These are phyloP conservation scores for Monosporascus cannonballus DNA, from an alignment of 2,329 filamentous ascomycete species.

Conservation along the genomic window DNA sequence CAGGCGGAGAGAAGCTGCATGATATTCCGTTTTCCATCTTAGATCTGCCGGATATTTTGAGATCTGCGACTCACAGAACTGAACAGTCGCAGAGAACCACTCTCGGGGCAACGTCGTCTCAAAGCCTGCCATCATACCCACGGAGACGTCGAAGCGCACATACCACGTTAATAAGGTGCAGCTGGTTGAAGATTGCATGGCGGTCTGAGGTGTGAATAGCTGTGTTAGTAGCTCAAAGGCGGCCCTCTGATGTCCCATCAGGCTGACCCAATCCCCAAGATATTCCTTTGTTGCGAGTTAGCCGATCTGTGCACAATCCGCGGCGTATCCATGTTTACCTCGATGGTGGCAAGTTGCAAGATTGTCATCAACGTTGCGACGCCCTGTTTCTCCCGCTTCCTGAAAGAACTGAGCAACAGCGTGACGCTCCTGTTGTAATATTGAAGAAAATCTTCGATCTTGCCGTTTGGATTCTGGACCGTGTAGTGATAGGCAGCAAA, in stretches of 20 bases:
- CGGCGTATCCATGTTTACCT: slow-evolving; percentile 50
- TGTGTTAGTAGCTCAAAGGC: slow-evolving; percentile 75
- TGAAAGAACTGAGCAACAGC: slow-evolving; percentile 65
- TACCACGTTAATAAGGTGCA: slow-evolving; percentile 85
- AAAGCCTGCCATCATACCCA: slow-evolving; percentile 75
- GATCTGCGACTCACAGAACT: slow-evolving; percentile 56
- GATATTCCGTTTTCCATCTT: slow-evolving; percentile 60
- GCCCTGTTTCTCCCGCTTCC: slow-evolving; percentile 62
- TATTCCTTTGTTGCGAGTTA: slow-evolving; percentile 65
- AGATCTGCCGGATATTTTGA: slow-evolving; percentile 56
- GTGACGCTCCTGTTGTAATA: slow-evolving; percentile 89
- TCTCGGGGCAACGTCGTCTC: slow-evolving; percentile 66
- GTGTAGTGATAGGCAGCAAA: slow-evolving; percentile 86
- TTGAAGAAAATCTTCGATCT: slow-evolving; percentile 73
- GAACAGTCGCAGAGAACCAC: slow-evolving; percentile 66
- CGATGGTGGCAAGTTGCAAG: slow-evolving; percentile 85
- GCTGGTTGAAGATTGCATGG: slow-evolving; percentile 63
- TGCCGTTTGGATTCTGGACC: slow-evolving; percentile 62
- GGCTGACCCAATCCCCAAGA: slow-evolving; percentile 89
- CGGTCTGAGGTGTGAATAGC: slow-evolving; percentile 70
- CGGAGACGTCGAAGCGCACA: slow-evolving; percentile 77
- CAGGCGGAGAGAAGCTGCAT: slow-evolving; percentile 60
- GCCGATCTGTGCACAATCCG: neutral
- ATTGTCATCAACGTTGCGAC: slow-evolving; percentile 79
- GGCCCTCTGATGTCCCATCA: slow-evolving; percentile 87